These are phyloP conservation scores for Periglandula ipomoeae DNA, from an alignment of 2,329 filamentous ascomycete genomes.

Conservation along the genomic window DNA sequence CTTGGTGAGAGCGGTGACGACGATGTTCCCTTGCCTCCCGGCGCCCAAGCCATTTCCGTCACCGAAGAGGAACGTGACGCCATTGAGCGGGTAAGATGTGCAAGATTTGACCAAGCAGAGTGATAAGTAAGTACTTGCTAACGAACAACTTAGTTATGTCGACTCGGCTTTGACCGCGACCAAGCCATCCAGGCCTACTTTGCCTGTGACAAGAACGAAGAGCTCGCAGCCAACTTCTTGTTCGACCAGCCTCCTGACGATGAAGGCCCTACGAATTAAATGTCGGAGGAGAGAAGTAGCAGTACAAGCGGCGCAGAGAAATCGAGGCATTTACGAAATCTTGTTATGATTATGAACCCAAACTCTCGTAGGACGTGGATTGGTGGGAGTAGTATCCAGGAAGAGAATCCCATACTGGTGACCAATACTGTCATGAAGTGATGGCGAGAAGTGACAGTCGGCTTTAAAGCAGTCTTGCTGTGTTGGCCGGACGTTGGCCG, in stretches of 20 bases:
- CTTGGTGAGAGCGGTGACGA: constrained; percentile 82
- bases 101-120: neutral
- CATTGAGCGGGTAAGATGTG: constrained; percentile 69
- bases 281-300: constrained; percentile 5
- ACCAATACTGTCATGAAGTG: neutral
- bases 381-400: neutral
- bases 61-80: constrained; percentile 95
- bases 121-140: neutral
- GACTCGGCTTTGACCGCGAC: constrained; percentile 86
- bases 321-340: neutral
- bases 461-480: neutral
- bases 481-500: no score
- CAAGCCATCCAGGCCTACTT: constrained; percentile 97
- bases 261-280: constrained; percentile 41
- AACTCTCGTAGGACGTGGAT: constrained; percentile 2
- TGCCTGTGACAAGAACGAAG: constrained; percentile 98
- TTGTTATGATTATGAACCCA: constrained; percentile 7
- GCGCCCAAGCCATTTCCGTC: constrained; percentile 80
- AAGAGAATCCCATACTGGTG: neutral
- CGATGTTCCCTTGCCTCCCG: constrained; percentile 76
- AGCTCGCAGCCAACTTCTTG: constrained; percentile 93
- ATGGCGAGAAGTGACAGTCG: neutral
- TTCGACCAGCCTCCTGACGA: constrained; percentile 95
- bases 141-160: constrained; percentile 66
- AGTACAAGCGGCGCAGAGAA: constrained; percentile 1